Percentiles rank a stretch among this genome's conserved stretches.
phyloP scores from a whole-genome alignment of 495 filamentous ascomycete genomes.

The Talaromyces thailandensis region DNA sequence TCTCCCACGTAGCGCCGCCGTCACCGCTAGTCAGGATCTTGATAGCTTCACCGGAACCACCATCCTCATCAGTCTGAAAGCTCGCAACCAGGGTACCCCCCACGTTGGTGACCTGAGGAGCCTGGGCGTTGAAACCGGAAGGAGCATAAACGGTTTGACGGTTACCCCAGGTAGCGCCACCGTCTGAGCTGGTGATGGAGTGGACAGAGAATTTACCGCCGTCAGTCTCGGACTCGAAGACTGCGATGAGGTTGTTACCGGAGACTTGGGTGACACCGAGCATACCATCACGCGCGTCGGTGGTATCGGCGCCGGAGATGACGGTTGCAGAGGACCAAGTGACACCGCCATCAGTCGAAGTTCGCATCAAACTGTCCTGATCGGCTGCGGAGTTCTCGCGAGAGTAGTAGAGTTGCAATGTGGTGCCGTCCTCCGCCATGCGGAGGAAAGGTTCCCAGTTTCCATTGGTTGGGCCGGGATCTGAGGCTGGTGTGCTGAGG shows the following conservation, averaged over 20 bases:
- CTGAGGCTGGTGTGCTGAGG: conserved; percentile 29
- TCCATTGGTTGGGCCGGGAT: conserved; percentile 24
- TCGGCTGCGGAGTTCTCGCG: conserved; percentile 31
- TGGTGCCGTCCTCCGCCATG: conserved; percentile 18
- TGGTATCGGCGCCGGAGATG: conserved; percentile 28
- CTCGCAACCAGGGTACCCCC: conserved; percentile 38
- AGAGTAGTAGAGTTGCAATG: conserved; percentile 43
- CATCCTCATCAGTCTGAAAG: conserved; percentile 46
- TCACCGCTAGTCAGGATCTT: conserved; percentile 30
- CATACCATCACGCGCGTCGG: conserved; percentile 37
- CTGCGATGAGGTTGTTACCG: conserved; percentile 30
- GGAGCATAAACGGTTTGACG: conserved; percentile 31
- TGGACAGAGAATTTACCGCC: conserved; percentile 31
- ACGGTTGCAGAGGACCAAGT: conserved; percentile 29
- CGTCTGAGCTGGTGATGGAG: conserved; percentile 34
- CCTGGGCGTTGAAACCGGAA: conserved; percentile 28
- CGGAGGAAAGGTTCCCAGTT: conserved; percentile 45
- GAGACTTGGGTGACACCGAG: conserved; percentile 31
- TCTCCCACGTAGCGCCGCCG: conserved; percentile 28
- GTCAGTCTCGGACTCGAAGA: conserved; percentile 36
- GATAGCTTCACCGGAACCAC: conserved; percentile 9
- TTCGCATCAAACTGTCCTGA: conserved; percentile 40
- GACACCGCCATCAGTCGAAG: conserved; percentile 34
- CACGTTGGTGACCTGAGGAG: conserved; percentile 42
- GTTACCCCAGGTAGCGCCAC: conserved; percentile 33